Evolutionary conservation across 208 protist species (phyloP), one percentile per base, ranked within the genome.

Genomic region (Leishmania tarentolae): DNA sequence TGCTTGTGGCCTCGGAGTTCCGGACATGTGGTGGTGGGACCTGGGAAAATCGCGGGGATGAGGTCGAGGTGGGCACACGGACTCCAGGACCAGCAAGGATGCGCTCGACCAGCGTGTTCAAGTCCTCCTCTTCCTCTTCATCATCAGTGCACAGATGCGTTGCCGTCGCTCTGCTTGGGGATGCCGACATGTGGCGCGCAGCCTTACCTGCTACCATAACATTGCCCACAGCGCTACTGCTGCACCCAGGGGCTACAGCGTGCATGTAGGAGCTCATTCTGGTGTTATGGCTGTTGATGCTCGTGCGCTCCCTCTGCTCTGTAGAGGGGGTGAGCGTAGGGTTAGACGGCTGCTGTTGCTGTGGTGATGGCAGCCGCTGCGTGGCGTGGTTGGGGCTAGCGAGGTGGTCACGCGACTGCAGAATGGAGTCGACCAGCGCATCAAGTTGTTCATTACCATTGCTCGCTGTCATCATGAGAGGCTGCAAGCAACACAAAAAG

Each of bases 401-500:
- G 35, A 57, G 46, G 74, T 11, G 66, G 9, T 21, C 42, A 31
- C 19, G 70, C 57, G 21, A 68, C 52, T 77, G 65, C 42, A 88
- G 81, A 47, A 88, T 88, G 78, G 80, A 63, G 63, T 84, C 84
- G 35, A 88, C 84, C 57, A 83, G 56, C 1, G 79, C 84, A 47
- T 88, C 81, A 0, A 88, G 66, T 35, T 75, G 76, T 3, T 47
- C 76, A 24, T 77, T 76, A n/a, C 47, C 35, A 31, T 56, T 24
- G 37, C 11, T 65, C 35, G 31, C 47, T 24, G 35, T 63, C 72
- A 76, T 56, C 35, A 37, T 53, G 72, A 46, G 31, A 19, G 72
- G 17, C 17, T 35, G 31, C 19, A 66, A 35, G 37, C 35, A 7
- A 53, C 66, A 69, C 24, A 46, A 66, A 46, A 6, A 57, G 5